Conservation (phyloP, 2,329 filamentous ascomycete species). For the Didymosphaeria variabile region DNA sequence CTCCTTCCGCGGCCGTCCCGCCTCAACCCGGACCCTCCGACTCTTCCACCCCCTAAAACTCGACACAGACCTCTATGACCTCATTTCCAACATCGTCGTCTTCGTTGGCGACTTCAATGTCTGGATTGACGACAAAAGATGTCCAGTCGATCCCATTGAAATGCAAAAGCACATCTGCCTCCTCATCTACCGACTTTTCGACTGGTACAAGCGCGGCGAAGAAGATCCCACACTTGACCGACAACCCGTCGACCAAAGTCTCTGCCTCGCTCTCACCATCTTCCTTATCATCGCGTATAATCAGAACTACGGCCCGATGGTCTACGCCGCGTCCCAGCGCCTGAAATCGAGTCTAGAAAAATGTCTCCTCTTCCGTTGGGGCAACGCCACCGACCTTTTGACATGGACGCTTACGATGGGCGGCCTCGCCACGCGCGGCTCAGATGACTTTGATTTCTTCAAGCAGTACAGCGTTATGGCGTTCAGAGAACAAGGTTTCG, state of each 20-base stretch:
- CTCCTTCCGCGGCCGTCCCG: slow-evolving; percentile 24
- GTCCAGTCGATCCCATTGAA: slow-evolving; percentile 36
- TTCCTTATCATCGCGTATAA: slow-evolving; percentile 38
- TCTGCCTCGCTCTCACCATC: slow-evolving; percentile 38
- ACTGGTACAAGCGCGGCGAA: slow-evolving; percentile 37
- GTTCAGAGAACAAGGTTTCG: slow-evolving; percentile 22
- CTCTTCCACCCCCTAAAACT: slow-evolving; percentile 32
- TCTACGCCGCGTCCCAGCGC: slow-evolving; percentile 33
- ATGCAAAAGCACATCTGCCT: slow-evolving; percentile 42
- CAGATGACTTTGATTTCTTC: slow-evolving; percentile 29
- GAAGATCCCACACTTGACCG: slow-evolving; percentile 8
- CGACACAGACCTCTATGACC: slow-evolving; percentile 27
- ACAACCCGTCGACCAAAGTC: slow-evolving; percentile 31
- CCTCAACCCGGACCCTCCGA: slow-evolving; percentile 26
- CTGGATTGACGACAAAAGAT: slow-evolving; percentile 30
- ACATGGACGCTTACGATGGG: slow-evolving; percentile 45
- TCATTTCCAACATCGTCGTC: slow-evolving; percentile 28
- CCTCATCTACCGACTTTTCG: slow-evolving; percentile 37
- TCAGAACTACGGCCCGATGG: slow-evolving; percentile 26
- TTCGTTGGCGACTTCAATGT: slow-evolving; percentile 32
- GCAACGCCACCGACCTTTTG: slow-evolving; percentile 30
- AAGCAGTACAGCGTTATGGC: slow-evolving; percentile 25
- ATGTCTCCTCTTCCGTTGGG: slow-evolving; percentile 30
- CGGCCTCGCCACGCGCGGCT: slow-evolving; percentile 32
- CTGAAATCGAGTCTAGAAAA: slow-evolving; percentile 29